Base-by-base conservation (phyloP, 331 rosid species). In the Phaseolus coccineus region DNA sequence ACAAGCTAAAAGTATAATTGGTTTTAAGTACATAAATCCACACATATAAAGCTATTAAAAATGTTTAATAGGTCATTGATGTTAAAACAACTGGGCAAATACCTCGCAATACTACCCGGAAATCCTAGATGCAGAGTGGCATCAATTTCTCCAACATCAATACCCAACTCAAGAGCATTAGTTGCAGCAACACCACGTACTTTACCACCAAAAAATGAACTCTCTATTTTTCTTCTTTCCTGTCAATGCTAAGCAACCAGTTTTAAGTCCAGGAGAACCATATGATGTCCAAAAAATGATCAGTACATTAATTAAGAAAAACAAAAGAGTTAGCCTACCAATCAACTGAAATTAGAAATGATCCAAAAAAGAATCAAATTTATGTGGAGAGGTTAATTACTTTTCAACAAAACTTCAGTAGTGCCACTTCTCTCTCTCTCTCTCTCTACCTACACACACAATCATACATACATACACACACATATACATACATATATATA, bases 81-180 rank as follows among this genome's bases (percentile, higher is more conserved):
- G 56, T 30, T 69, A 59, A 35, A 56, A 39, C 39, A 46, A 47
- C 61, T 27, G 56, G 33, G 73, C 8, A 68, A 68, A 59, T 83
- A 93, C 97, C 99, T 95, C 47, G 97, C 89, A 81, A 95, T 87
- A 79, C 94, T 93, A 73, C 99, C 99, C 71, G 99, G 99, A 87
- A 95, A 95, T 73, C 99, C 98, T 69, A 95, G 89, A 89, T 95
- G 99, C 88, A 95, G 87, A 77, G 99, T 95, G 65, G 84, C 97
- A 79, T 93, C 98, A 84, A 93, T 88, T 78, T 95, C 94, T 59
- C 99, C 99, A 76, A 93, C 98, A 87, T 95, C 97, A 77, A 93
- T 91, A 83, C 99, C 99, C 92, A 95, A 87, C 76, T 95, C 99
- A 83, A 95, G 99, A 81, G 99, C 98, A 95, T 95, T 95, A 59